Evolutionary conservation across 805 yeast genomes (phyloP).

Genomic region (Hagleromyces aurorensis): DNA sequence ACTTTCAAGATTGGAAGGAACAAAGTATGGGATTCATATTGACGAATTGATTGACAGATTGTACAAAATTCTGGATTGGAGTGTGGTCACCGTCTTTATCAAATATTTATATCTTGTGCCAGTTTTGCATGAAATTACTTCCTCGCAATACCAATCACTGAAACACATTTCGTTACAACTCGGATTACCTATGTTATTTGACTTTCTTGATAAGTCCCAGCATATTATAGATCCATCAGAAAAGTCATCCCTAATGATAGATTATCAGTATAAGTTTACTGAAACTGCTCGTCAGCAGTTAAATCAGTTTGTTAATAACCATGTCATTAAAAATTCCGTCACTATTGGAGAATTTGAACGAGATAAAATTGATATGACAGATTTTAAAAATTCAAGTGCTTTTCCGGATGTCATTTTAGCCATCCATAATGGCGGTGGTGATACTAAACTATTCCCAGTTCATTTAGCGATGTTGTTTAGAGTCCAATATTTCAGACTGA

Average conservation of each 20-base stretch:
- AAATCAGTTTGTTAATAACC: constrained; percentile 17
- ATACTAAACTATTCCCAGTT: constrained; percentile 44
- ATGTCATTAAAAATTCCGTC: constrained; percentile 12
- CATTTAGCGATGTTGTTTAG: constrained; percentile 55
- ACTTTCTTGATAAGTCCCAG: constrained; percentile 28
- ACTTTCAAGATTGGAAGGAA: too few relatives aligned
- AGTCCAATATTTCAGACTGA: constrained; percentile 54
- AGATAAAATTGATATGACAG: constrained; percentile 1
- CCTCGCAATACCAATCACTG: constrained; percentile 26
- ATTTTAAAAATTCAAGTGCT: constrained; percentile 6
- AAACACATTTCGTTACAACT: constrained; percentile 30
- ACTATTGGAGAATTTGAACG: too few relatives aligned
- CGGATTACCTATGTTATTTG: constrained; percentile 32
- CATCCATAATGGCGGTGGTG: constrained; percentile 25
- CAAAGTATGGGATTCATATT: too few relatives aligned
- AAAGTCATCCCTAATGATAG: constrained; percentile 29
- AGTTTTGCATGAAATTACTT: constrained; percentile 33
- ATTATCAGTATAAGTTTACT: constrained; percentile 28
- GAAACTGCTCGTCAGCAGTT: constrained; percentile 24
- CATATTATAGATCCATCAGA: constrained; percentile 26
- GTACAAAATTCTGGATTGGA: constrained; percentile 21
- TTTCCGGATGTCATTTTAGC: constrained; percentile 44
- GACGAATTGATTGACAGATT: constrained; percentile 25
- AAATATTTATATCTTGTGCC: constrained; percentile 34
- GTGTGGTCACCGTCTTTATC: constrained; percentile 21